A percentile compares a stretch with the other conserved stretches of the same genome.
phyloP scores from a whole-genome alignment of 352 stramenopile species.

The Hyaloperonospora brassicae region DNA sequence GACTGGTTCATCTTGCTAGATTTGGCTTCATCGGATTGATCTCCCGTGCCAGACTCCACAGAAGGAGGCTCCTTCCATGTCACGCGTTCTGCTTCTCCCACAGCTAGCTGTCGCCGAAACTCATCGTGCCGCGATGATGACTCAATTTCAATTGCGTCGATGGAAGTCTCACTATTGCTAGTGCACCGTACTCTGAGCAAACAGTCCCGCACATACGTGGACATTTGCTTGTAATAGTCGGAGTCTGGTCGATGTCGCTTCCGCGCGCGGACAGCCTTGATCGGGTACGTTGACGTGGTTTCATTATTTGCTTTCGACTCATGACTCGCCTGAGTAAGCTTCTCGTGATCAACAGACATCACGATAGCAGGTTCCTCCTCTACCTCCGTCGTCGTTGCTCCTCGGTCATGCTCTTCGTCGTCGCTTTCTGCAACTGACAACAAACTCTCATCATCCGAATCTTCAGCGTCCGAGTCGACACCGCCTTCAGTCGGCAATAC shows the following conservation, averaged over 20 bases:
- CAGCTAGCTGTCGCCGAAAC: constrained; percentile 60
- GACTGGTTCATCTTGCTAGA: constrained; percentile 18
- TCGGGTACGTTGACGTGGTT: constrained; percentile 37
- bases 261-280: constrained; percentile 60
- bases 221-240: constrained; percentile 80
- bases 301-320: constrained; percentile 17
- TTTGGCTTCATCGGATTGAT: constrained; percentile 1
- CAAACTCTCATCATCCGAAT: constrained; percentile 69
- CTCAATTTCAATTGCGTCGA: constrained; percentile 47
- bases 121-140: constrained; percentile 37
- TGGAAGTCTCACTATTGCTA: constrained; percentile 22
- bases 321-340: constrained; percentile 5
- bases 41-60: constrained; percentile 14
- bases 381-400: constrained; percentile 16
- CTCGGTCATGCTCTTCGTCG: constrained; percentile 43
- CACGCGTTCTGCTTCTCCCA: constrained; percentile 64
- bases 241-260: constrained; percentile 80
- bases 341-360: constrained; percentile 10
- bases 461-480: constrained; percentile 33
- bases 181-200: constrained; percentile 67
- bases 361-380: constrained; percentile 23
- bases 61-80: constrained; percentile 62
- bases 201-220: constrained; percentile 74
- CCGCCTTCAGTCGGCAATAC: constrained; percentile 40
- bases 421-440: constrained; percentile 59